These are phyloP conservation scores for Ustilago vetiveriae DNA, from an alignment of 1,284 basidiomycete genomes.

Conservation along the genomic window DNA sequence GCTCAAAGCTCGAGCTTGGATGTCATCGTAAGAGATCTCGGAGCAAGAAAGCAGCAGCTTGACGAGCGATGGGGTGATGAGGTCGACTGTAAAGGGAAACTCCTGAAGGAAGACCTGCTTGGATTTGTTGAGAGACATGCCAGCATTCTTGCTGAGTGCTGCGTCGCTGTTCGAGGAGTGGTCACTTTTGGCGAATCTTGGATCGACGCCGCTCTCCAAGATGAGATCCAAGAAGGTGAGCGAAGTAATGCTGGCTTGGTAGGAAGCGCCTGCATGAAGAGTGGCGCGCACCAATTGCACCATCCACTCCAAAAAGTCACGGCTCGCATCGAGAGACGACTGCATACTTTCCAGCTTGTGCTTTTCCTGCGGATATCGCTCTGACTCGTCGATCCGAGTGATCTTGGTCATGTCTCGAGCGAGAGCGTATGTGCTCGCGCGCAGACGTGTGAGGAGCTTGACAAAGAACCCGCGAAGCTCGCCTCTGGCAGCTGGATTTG, in stretches of 20 bases:
- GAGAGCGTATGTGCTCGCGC: constrained; percentile 51
- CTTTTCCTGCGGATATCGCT: constrained; percentile 32
- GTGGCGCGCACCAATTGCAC: constrained; percentile 31
- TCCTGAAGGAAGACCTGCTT: constrained; percentile 46
- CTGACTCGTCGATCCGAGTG: constrained; percentile 33
- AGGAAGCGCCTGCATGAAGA: constrained; percentile 61
- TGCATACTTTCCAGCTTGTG: constrained; percentile 29
- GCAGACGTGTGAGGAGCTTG: constrained; percentile 58
- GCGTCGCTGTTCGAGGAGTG: constrained; percentile 9
- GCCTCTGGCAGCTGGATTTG: constrained; percentile 53
- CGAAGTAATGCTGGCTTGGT: constrained; percentile 51
- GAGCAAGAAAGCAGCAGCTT: constrained; percentile 49
- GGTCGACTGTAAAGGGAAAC: constrained; percentile 38
- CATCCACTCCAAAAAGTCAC: constrained; percentile 39
- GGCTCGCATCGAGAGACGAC: constrained; percentile 23
- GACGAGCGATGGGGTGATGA: constrained; percentile 44
- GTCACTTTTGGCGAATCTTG: constrained; percentile 24
- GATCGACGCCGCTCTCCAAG: constrained; percentile 48
- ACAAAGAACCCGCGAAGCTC: constrained; percentile 55
- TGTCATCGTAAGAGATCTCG: constrained; percentile 57
- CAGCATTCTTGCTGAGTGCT: constrained; percentile 37
- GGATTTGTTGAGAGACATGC: constrained; percentile 53
- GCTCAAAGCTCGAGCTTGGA: constrained; percentile 46
- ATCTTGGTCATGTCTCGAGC: constrained; percentile 37
- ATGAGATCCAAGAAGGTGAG: constrained; percentile 56